Evolutionary conservation across 805 yeast genomes (phyloP).

Genomic region (Barnettozyma wickerhamii): DNA sequence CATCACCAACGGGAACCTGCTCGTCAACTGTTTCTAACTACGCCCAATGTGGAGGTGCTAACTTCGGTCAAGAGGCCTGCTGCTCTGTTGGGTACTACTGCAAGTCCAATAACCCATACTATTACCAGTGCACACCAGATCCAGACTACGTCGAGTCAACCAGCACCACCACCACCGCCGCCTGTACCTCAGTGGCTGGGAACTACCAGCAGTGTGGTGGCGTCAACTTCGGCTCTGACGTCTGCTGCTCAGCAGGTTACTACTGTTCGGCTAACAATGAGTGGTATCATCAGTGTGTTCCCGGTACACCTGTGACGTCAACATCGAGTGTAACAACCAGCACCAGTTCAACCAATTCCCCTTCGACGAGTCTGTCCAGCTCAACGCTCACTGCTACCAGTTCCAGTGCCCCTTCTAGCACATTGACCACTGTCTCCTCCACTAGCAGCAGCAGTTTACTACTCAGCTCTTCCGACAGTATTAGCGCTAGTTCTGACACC

Average conservation of each 20-base stretch:
- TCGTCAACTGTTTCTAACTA: not conserved
- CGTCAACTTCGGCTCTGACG: conserved; percentile 7
- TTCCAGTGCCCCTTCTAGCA: no score
- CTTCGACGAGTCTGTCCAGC: conserved; percentile 1
- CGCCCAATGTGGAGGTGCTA: conserved; percentile 1
- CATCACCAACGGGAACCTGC: not conserved
- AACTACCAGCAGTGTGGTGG: conserved; percentile 20
- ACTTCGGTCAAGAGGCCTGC: no score
- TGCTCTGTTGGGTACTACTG: no score
- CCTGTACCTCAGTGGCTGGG: not conserved
- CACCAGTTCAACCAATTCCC: conserved; percentile 1
- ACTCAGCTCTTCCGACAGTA: no score
- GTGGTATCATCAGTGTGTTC: conserved; percentile 15
- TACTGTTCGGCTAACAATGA: conserved; percentile 10
- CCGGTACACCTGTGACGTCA: conserved; percentile 3
- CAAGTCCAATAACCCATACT: no score
- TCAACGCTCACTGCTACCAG: no score
- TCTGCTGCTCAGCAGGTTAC: conserved; percentile 13
- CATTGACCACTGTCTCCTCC: no score
- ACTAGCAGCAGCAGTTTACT: no score
- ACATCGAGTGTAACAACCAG: conserved; percentile 2
- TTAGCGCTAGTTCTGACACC: no score
- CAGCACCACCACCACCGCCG: no score
- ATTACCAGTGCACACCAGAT: no score
- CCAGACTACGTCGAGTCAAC: no score